These are phyloP conservation scores for Nitzschia sp. DNA, from an alignment of 108 stramenopile species.

Conservation along the genomic window DNA sequence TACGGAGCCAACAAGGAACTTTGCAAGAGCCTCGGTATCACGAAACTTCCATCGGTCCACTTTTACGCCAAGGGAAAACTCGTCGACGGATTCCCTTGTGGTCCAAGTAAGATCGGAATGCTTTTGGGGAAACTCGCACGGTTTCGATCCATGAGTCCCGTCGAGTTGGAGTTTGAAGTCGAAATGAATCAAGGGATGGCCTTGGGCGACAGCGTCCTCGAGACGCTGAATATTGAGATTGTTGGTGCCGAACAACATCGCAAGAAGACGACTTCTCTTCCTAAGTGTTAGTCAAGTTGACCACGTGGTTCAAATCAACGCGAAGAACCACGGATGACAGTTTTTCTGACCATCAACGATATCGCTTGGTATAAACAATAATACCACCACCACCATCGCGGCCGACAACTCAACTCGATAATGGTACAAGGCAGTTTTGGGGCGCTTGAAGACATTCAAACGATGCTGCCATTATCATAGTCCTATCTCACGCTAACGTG, in stretches of 20 bases:
- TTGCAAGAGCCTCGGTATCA: slow-evolving; percentile 63
- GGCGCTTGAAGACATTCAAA: neutral
- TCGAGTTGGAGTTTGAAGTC: slow-evolving; percentile 27
- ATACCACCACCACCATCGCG: too few relatives aligned
- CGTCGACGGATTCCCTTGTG: slow-evolving; percentile 32
- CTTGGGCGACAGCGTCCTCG: slow-evolving; percentile 11
- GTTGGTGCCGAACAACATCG: neutral
- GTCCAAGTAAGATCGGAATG: slow-evolving; percentile 29
- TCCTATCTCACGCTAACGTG: neutral
- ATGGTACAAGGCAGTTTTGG: neutral
- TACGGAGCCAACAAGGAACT: slow-evolving; percentile 46
- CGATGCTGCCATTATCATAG: neutral
- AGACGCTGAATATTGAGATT: slow-evolving; percentile 2
- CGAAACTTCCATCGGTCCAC: slow-evolving; percentile 62
- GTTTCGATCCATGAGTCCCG: neutral
- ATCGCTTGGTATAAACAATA: too few relatives aligned
- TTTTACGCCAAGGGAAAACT: slow-evolving; percentile 34
- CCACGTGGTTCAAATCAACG: too few relatives aligned
- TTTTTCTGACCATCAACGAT: too few relatives aligned
- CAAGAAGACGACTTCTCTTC: neutral
- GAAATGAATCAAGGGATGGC: slow-evolving; percentile 16
- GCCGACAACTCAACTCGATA: too few relatives aligned
- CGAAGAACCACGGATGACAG: too few relatives aligned
- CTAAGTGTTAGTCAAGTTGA: neutral
- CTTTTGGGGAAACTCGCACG: slow-evolving; percentile 12